Evolutionary conservation across 345 rosid genomes (phyloP).

Genomic region (Firmiana major): DNA sequence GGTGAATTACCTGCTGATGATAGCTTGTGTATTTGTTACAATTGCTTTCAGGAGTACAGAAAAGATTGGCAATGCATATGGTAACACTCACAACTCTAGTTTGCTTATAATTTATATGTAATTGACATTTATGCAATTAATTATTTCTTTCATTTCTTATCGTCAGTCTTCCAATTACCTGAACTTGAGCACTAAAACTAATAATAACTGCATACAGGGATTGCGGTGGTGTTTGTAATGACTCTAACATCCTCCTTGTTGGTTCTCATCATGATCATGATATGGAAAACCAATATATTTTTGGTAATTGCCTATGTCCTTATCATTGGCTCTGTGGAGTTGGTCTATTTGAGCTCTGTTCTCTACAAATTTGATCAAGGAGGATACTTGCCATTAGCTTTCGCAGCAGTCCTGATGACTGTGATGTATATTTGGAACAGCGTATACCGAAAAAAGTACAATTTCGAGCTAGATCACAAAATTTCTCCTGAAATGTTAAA

Average conservation of each 20-base stretch:
- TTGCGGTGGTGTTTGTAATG: conserved; percentile 51
- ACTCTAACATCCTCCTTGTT: conserved; percentile 38
- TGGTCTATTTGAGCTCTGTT: conserved; percentile 39
- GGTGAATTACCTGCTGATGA: conserved; percentile 44
- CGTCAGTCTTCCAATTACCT: neutral
- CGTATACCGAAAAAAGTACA: conserved; percentile 34
- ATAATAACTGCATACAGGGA: conserved; percentile 29
- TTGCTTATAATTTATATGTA: neutral
- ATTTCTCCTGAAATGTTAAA: conserved; percentile 26
- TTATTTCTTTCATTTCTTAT: neutral
- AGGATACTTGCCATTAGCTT: conserved; percentile 45
- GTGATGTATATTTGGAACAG: conserved; percentile 46
- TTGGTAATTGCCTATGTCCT: conserved; percentile 28
- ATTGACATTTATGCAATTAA: neutral
- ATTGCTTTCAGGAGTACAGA: conserved; percentile 38
- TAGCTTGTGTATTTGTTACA: conserved; percentile 46
- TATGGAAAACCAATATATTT: conserved; percentile 46
- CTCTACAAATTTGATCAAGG: conserved; percentile 46
- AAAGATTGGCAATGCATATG: conserved; percentile 55
- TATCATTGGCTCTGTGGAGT: conserved; percentile 27
- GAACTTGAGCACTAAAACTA: neutral
- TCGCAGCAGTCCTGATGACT: conserved; percentile 24
- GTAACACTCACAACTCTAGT: conserved; percentile 21
- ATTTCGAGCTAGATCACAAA: conserved; percentile 44
- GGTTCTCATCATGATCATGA: conserved; percentile 49